phyloP scores from a whole-genome alignment of 495 filamentous ascomycete species.

The Penicillium coffeae region DNA sequence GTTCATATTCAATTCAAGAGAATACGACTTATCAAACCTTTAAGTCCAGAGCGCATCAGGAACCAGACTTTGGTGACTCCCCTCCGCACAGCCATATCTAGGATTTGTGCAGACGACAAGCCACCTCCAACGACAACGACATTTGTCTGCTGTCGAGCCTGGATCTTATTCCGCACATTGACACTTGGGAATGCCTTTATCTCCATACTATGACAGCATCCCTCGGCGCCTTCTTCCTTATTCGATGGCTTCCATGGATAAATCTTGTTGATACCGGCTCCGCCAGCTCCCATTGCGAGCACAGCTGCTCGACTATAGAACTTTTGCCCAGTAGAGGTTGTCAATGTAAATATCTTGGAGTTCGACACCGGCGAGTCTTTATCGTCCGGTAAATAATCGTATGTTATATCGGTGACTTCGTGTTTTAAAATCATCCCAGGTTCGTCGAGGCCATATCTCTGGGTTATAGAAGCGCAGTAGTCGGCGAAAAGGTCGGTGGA shows the following conservation, averaged over 20 bases:
- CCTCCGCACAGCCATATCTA: constrained; percentile 50
- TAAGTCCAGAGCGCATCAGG: constrained; percentile 53
- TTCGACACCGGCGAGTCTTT: constrained; percentile 9
- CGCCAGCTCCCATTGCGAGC: constrained; percentile 54
- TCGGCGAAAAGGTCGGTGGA: constrained; percentile 53
- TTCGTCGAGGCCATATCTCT: constrained; percentile 48
- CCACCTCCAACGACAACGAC: constrained; percentile 60
- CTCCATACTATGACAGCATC: constrained; percentile 52
- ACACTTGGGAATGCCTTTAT: constrained; percentile 46
- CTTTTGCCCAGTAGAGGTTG: constrained; percentile 39
- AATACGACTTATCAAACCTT: constrained; percentile 27
- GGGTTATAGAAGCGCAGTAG: constrained; percentile 50
- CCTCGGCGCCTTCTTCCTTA: constrained; percentile 40
- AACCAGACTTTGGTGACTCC: constrained; percentile 55
- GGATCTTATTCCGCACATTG: constrained; percentile 45
- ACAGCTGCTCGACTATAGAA: constrained; percentile 51
- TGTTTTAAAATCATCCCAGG: constrained; percentile 44
- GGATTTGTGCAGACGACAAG: constrained; percentile 57
- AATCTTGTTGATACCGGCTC: constrained; percentile 37
- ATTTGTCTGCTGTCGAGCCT: constrained; percentile 41
- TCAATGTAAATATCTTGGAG: constrained; percentile 50
- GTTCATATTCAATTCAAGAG: not conserved
- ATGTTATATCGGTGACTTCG: constrained; percentile 50
- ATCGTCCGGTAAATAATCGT: constrained; percentile 26
- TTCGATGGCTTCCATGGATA: constrained; percentile 40